Percentiles rank a stretch among this genome's conserved stretches.
These are phyloP conservation scores for Hirsutella thompsonii DNA, from an alignment of 2,329 filamentous ascomycete genomes.

Conservation along the genomic window DNA sequence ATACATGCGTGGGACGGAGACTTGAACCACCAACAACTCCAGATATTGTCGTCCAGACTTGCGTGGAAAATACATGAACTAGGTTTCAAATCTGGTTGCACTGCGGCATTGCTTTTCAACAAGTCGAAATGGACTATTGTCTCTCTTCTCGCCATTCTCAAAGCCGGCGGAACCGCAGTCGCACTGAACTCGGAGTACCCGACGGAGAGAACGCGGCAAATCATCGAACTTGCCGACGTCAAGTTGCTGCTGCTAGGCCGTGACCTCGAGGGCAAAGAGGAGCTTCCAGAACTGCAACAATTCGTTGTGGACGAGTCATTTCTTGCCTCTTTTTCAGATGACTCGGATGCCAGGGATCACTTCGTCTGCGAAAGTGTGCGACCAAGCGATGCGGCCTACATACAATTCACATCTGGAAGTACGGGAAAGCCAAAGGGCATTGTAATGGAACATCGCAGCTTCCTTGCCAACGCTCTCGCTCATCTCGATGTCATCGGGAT, in stretches of 20 bases:
- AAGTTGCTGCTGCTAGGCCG: not conserved
- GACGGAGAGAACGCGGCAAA: not conserved
- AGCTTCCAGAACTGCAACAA: not conserved
- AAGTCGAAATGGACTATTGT: not conserved
- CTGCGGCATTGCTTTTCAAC: not conserved
- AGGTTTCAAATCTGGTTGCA: not conserved
- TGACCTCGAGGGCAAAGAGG: not conserved
- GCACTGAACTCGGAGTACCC: not conserved
- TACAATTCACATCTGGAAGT: slow-evolving; percentile 15
- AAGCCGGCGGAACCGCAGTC: not conserved
- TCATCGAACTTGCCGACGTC: not conserved
- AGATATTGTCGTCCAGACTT: not conserved
- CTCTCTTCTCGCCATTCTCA: not conserved
- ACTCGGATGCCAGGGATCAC: no score
- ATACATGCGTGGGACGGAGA: not conserved
- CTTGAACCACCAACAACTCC: not conserved
- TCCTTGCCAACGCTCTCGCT: slow-evolving; percentile 35
- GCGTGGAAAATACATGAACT: not conserved
- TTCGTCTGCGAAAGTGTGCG: no score
- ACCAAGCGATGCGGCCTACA: slow-evolving; percentile 7
- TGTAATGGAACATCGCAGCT: slow-evolving; percentile 30
- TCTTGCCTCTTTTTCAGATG: not conserved
- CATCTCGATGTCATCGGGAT: slow-evolving; percentile 35
- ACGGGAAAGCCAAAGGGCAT: slow-evolving; percentile 16
- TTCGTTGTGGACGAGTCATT: not conserved